phyloP scores from a whole-genome alignment of 768 basidiomycete species.

The Pholiota conissans region DNA sequence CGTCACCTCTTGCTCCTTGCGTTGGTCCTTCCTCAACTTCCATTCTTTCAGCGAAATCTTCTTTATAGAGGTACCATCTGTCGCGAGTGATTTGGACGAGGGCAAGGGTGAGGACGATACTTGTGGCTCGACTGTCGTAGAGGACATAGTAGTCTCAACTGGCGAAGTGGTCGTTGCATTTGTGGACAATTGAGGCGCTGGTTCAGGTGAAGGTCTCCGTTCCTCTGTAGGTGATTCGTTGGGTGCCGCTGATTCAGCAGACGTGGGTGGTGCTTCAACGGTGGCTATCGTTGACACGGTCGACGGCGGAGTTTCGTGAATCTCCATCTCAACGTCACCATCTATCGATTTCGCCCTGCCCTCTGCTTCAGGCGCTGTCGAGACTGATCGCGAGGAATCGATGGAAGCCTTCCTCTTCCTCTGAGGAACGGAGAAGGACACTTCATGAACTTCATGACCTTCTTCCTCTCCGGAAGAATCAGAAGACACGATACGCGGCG shows the following conservation, averaged over 20 bases:
- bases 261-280: background rate
- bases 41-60: slow-evolving; percentile 62
- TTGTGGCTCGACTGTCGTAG: background rate
- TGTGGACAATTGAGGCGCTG: background rate
- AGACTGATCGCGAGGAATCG: background rate
- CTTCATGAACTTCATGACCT: background rate
- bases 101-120: background rate
- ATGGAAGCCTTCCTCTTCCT: background rate
- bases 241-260: background rate
- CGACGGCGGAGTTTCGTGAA: background rate
- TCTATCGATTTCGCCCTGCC: background rate
- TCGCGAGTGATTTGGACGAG: too few relatives aligned
- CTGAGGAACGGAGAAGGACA: background rate
- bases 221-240: background rate
- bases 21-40: slow-evolving; percentile 50
- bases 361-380: background rate
- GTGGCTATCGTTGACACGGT: background rate
- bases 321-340: background rate
- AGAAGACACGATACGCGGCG: background rate
- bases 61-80: too few relatives aligned
- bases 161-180: background rate
- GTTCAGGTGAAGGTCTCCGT: background rate
- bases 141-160: background rate
- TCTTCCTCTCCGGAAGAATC: background rate
- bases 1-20: slow-evolving; percentile 39